Conservation (phyloP, 768 basidiomycete genomes). For the Kwoniella dejecticola region DNA sequence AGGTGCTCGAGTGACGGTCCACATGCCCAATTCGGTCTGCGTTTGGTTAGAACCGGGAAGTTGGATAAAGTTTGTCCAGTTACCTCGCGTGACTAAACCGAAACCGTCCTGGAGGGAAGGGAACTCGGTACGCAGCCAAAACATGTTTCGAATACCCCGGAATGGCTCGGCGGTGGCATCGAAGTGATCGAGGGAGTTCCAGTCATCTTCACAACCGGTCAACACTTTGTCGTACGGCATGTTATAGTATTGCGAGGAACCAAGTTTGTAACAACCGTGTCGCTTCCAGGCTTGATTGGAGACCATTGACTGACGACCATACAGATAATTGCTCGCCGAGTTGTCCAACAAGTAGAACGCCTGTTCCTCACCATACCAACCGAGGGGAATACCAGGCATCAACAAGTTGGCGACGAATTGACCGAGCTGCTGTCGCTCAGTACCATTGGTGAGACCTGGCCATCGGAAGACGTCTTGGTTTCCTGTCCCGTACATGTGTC, state of each 20-base stretch:
- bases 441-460: conserved; percentile 84
- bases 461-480: conserved; percentile 95
- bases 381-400: conserved; percentile 83
- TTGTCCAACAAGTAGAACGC: conserved; percentile 80
- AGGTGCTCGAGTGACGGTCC: conserved; percentile 73
- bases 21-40: conserved; percentile 81
- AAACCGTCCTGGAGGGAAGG: conserved; percentile 82
- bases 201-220: conserved; percentile 82
- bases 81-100: conserved; percentile 77
- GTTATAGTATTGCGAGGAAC: conserved; percentile 91
- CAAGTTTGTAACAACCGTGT: conserved; percentile 88
- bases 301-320: conserved; percentile 88
- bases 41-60: conserved; percentile 84
- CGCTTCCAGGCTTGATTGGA: conserved; percentile 82
- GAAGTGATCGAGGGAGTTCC: conserved; percentile 93
- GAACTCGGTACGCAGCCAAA: conserved; percentile 69
- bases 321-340: conserved; percentile 84
- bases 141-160: conserved; percentile 72
- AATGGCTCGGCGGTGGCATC: conserved; percentile 81
- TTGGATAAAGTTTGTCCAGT: conserved; percentile 76
- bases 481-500: conserved; percentile 87
- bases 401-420: conserved; percentile 76
- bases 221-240: conserved; percentile 78
- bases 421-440: conserved; percentile 71
- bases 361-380: conserved; percentile 91